Evolutionary conservation across 1,284 basidiomycete genomes (phyloP).

Genomic region (Cutaneotrichosporon daszewskae): DNA sequence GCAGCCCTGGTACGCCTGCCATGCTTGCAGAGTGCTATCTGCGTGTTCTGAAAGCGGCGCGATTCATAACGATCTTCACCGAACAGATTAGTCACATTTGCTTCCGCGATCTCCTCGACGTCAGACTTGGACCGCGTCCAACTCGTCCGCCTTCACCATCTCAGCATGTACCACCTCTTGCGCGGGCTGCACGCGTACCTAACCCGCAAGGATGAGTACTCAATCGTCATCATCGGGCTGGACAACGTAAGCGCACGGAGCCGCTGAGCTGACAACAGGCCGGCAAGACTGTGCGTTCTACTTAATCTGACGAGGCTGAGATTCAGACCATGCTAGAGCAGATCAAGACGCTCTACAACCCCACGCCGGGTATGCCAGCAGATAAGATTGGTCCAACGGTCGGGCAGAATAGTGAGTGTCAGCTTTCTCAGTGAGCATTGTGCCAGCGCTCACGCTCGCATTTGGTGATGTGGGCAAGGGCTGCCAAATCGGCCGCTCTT

Average conservation of each 20-base stretch:
- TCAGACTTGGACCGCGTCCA: too few relatives aligned
- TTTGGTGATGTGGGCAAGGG: too few relatives aligned
- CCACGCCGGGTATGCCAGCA: slow-evolving; percentile 71
- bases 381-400: slow-evolving; percentile 91
- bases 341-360: slow-evolving; percentile 85
- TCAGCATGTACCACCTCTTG: slow-evolving; percentile 74
- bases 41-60: too few relatives aligned
- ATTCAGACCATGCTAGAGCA: slow-evolving; percentile 85
- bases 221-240: slow-evolving; percentile 78
- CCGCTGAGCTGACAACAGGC: slow-evolving; percentile 48
- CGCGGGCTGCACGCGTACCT: slow-evolving; percentile 83
- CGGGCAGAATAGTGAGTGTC: slow-evolving; percentile 85
- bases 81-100: background rate
- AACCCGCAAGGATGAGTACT: slow-evolving; percentile 89
- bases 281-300: slow-evolving; percentile 71
- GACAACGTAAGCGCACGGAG: slow-evolving; percentile 43
- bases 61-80: background rate
- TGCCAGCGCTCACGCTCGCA: too few relatives aligned
- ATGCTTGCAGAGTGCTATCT: too few relatives aligned
- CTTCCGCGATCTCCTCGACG: too few relatives aligned
- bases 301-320: slow-evolving; percentile 3
- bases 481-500: too few relatives aligned
- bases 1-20: too few relatives aligned
- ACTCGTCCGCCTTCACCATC: too few relatives aligned
- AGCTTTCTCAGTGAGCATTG: too few relatives aligned